Conservation (phyloP, 768 basidiomycete genomes). For the Russula foetens region DNA sequence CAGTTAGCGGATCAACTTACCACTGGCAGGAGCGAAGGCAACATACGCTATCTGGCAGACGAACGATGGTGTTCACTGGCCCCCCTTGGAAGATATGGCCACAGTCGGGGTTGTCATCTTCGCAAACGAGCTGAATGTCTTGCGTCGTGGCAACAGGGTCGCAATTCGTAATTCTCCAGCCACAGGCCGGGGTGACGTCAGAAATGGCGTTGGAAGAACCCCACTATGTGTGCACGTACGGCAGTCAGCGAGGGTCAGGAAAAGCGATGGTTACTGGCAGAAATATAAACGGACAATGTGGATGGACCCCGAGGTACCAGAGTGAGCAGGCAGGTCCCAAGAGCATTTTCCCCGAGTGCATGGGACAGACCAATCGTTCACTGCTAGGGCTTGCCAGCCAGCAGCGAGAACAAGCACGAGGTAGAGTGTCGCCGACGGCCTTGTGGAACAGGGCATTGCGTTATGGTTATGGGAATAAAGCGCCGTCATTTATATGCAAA, state of each 20-base stretch:
- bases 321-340: conserved; percentile 1
- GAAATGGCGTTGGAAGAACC: conserved; percentile 8
- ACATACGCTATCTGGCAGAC: conserved; percentile 13
- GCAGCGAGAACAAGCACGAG: neutral
- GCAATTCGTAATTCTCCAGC: conserved; percentile 6
- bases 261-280: neutral
- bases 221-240: neutral
- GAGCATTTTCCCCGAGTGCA: conserved; percentile 7
- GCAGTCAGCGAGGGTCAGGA: neutral
- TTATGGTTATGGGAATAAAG: no score
- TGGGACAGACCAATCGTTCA: conserved; percentile 11
- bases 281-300: conserved; percentile 6
- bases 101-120: neutral
- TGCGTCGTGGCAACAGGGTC: neutral
- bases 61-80: conserved; percentile 18
- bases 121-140: conserved; percentile 3
- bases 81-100: conserved; percentile 18
- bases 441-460: neutral
- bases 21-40: neutral
- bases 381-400: neutral
- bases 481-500: no score
- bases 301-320: neutral
- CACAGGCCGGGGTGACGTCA: conserved; percentile 5
- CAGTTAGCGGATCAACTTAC: neutral
- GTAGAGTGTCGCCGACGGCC: neutral